Conservation (phyloP, 2,329 filamentous ascomycete species). For the Colletotrichum sp. region DNA sequence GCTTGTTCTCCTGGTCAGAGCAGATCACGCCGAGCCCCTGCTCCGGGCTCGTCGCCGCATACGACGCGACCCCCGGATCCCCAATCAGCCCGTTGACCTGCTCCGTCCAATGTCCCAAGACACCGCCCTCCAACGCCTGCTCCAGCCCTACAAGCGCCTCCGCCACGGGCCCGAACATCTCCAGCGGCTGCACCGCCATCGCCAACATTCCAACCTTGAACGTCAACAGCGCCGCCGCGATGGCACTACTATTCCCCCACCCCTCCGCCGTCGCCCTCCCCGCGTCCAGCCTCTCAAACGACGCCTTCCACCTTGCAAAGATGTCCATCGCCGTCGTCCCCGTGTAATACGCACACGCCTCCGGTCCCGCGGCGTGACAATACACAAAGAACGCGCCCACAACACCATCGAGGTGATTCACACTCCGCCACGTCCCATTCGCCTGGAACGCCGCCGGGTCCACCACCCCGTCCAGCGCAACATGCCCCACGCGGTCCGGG, state of each 20-base stretch:
- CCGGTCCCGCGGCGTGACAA: conserved; percentile 44
- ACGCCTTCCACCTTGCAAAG: conserved; percentile 27
- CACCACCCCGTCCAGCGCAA: conserved; percentile 51
- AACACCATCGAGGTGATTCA: conserved; percentile 47
- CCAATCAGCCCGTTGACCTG: neutral
- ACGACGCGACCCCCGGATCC: neutral
- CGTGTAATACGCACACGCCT: conserved; percentile 40
- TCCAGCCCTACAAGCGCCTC: neutral
- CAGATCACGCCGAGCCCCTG: neutral
- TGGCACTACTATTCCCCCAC: conserved; percentile 20
- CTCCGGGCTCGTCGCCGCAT: neutral
- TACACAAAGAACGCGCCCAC: conserved; percentile 47
- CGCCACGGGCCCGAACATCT: neutral
- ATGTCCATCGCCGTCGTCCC: conserved; percentile 37
- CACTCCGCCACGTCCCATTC: conserved; percentile 39
- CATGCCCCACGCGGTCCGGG: conserved; percentile 37
- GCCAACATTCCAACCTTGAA: neutral
- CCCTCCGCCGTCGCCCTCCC: conserved; percentile 12
- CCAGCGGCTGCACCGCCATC: neutral
- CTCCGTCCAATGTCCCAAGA: neutral
- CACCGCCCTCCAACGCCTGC: neutral
- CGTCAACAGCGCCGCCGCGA: neutral
- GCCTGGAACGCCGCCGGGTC: conserved; percentile 40
- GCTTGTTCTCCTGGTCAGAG: neutral
- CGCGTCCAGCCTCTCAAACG: conserved; percentile 23